phyloP scores from a whole-genome alignment of 805 yeast genomes.

The Lipomyces mesembrius region DNA sequence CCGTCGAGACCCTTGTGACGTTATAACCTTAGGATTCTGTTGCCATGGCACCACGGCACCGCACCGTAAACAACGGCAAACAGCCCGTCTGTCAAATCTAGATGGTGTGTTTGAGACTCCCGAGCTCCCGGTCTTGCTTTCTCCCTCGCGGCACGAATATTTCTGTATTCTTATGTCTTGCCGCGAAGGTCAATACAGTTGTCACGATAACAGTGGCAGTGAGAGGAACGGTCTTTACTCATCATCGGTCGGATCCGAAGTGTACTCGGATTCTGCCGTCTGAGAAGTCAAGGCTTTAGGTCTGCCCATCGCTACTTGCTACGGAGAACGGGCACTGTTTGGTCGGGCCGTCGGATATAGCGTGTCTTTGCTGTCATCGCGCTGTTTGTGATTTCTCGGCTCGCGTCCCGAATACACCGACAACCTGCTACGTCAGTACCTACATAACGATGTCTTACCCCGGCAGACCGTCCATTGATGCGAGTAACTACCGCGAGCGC shows the following conservation, averaged over 20 bases:
- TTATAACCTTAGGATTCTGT: not conserved
- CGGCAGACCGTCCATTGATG: not conserved
- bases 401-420: no score
- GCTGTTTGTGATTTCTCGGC: not conserved
- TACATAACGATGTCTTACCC: not conserved
- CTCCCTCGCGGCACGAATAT: not conserved
- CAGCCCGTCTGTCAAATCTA: not conserved
- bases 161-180: not conserved
- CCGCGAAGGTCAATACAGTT: not conserved
- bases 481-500: slow-evolving; percentile 1
- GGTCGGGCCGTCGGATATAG: not conserved
- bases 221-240: not conserved
- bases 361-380: not conserved
- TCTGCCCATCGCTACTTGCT: no score
- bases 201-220: not conserved
- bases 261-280: not conserved
- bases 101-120: not conserved
- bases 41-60: not conserved
- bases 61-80: not conserved
- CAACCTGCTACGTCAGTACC: not conserved
- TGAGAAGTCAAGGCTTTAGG: no score
- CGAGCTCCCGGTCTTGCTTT: not conserved
- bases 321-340: not conserved
- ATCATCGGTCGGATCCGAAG: not conserved
- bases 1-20: not conserved